Conservation (phyloP, 106 monocot genomes). For the Iris macrosiphon region DNA sequence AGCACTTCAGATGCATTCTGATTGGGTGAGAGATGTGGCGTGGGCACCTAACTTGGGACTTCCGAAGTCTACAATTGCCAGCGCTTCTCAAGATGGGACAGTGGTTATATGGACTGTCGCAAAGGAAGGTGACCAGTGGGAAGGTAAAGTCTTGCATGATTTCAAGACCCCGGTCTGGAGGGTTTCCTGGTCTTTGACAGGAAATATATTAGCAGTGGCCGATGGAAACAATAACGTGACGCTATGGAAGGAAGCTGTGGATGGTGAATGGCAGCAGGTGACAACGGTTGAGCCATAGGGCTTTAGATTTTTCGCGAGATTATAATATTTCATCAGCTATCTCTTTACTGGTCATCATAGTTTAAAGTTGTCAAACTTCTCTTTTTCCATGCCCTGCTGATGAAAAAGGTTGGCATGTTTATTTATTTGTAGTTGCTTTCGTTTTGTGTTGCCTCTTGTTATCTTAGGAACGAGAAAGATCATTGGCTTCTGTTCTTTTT, state of each 20-base stretch:
- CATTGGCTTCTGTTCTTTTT: no score
- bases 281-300: slow-evolving; percentile 12
- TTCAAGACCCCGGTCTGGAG: slow-evolving; percentile 18
- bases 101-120: slow-evolving; percentile 25
- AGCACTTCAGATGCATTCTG: slow-evolving; percentile 15
- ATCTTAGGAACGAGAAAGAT: no score
- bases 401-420: no score
- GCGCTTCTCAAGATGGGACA: slow-evolving; percentile 12
- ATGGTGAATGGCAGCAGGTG: slow-evolving; percentile 19
- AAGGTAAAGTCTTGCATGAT: slow-evolving; percentile 21
- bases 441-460: no score
- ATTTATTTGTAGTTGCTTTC: no score
- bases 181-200: slow-evolving; percentile 26
- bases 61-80: slow-evolving; percentile 1
- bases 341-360: no score
- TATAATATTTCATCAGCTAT: no score
- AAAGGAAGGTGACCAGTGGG: slow-evolving; percentile 30
- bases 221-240: slow-evolving; percentile 26
- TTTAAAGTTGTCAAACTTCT: no score
- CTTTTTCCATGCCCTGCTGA: no score
- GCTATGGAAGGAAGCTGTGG: slow-evolving; percentile 22
- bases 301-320: slow-evolving; percentile 3
- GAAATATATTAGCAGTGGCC: slow-evolving; percentile 25
- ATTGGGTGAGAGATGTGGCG: slow-evolving; percentile 15
- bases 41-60: slow-evolving; percentile 17